Evolutionary conservation across 2,329 filamentous ascomycete species (phyloP), one percentile per base, ranked within the genome.

Genomic region (Paraphoma chrysanthemicola): DNA sequence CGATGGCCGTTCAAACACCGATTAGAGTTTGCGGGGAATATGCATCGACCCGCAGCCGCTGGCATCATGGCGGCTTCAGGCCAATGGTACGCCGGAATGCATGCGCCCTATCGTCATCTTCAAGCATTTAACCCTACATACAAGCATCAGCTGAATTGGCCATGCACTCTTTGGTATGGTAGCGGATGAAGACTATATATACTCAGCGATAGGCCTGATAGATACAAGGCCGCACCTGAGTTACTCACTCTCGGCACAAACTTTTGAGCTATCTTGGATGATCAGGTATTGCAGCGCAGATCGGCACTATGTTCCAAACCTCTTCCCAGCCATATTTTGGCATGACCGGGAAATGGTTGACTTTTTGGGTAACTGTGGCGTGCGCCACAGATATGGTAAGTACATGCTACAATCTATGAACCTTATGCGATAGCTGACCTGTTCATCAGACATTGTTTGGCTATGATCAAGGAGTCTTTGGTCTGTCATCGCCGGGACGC

Each of bases 391-490:
- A 66, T n/a, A 63, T 66, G 62, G 62, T 59, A 41, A 36, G 33
- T 36, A 36, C 23, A 23, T 5, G 5, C 33, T 36, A 10, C 33
- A 10, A 3, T 36, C 33, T 36, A 36, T 36, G 3, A 10, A 4
- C 7, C 33, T 10, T 36, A 10, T 36, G 33, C 10, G 33, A 36
- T 36, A 14, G 33, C 33, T 36, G 10, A 36, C 14, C 33, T 10
- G 33, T 38, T 7, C 39, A 18, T 45, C 54, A 44, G 82, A 80
- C 77, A 2, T 63, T 82, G 2, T 82, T 78, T 63, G 73, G 74
- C 4, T 81, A 81, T 50, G 79, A 83, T 48, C 81, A 85, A 70
- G 83, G 83, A 56, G 82, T 86, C 3, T 85, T 85, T 58, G 80
- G 78, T 78, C 62, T 31, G 56, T 44, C n/a, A 23, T 12, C 23